phyloP scores from a whole-genome alignment of 495 filamentous ascomycete genomes.

The Lasiosphaeriaceae sp. region DNA sequence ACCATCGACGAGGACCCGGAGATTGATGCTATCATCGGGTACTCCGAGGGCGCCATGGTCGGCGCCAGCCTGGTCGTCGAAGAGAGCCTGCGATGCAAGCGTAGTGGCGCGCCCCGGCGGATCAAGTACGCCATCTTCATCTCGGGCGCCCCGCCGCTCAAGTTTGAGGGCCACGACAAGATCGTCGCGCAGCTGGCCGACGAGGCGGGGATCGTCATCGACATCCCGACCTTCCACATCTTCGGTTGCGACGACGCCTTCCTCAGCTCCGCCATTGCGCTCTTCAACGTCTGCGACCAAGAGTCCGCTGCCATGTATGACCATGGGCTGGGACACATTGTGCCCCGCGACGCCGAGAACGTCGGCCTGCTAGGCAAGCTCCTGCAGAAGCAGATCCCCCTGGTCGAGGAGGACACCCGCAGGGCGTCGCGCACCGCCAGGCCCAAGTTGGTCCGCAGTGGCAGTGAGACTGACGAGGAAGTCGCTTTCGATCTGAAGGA shows the following conservation, averaged over 20 bases:
- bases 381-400: constrained; percentile 24
- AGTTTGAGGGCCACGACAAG: constrained; percentile 30
- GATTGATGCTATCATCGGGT: constrained; percentile 48
- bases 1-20: constrained; percentile 37
- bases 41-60: constrained; percentile 52
- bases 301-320: constrained; percentile 50
- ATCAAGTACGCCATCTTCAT: constrained; percentile 56
- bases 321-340: constrained; percentile 53
- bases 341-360: constrained; percentile 48
- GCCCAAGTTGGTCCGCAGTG: neutral
- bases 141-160: constrained; percentile 50
- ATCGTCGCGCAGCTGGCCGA: constrained; percentile 39
- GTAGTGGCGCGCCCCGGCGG: constrained; percentile 35
- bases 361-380: constrained; percentile 37
- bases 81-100: constrained; percentile 36
- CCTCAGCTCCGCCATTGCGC: constrained; percentile 45
- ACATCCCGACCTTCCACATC: constrained; percentile 54
- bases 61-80: constrained; percentile 49
- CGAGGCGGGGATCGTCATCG: constrained; percentile 43
- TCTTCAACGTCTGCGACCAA: constrained; percentile 55
- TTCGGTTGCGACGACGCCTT: constrained; percentile 56
- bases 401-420: constrained; percentile 20
- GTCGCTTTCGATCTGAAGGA: neutral
- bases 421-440: neutral
- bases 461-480: constrained; percentile 9